These are phyloP conservation scores for Scutellaria galericulata DNA, from an alignment of 257 asterid genomes.

Conservation along the genomic window DNA sequence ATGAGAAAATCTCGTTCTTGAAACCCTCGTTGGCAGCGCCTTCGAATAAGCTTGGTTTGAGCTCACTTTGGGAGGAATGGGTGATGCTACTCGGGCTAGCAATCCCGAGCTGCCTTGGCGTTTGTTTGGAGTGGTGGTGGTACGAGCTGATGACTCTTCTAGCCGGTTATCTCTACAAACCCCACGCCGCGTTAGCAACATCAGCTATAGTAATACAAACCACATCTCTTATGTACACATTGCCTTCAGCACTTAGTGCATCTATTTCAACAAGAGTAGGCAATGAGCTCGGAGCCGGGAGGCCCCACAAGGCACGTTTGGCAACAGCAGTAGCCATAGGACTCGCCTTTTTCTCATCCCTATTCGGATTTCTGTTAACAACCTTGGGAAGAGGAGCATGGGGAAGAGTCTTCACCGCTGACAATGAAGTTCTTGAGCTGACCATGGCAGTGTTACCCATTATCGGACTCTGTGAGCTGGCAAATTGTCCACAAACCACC, in stretches of 20 bases:
- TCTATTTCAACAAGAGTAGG: conserved; percentile 89
- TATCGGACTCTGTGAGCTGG: conserved; percentile 94
- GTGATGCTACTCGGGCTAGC: conserved; percentile 65
- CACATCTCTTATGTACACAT: conserved; percentile 91
- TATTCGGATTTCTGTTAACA: conserved; percentile 72
- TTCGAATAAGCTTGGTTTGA: conserved; percentile 38
- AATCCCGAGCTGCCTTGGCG: conserved; percentile 77
- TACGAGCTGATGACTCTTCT: conserved; percentile 88
- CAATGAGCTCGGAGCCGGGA: conserved; percentile 88
- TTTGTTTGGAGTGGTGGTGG: conserved; percentile 99
- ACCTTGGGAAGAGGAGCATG: conserved; percentile 73
- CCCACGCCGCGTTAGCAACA: conserved; percentile 82
- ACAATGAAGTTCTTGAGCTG: conserved; percentile 68
- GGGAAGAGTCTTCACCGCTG: conserved; percentile 75
- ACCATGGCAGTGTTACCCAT: conserved; percentile 70
- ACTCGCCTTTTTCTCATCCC: conserved; percentile 66
- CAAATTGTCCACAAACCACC: conserved; percentile 94
- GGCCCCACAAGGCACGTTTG: conserved; percentile 74
- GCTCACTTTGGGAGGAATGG: conserved; percentile 73
- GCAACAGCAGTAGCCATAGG: conserved; percentile 70
- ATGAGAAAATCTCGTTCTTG: conserved; percentile 37
- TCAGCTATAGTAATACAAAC: conserved; percentile 95
- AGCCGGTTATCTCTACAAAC: conserved; percentile 81
- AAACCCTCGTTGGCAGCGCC: conserved; percentile 43
- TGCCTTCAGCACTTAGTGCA: conserved; percentile 90